Evolutionary conservation across 805 yeast species (phyloP), one percentile per base, ranked within the genome.

Genomic region (Candida ficus): DNA sequence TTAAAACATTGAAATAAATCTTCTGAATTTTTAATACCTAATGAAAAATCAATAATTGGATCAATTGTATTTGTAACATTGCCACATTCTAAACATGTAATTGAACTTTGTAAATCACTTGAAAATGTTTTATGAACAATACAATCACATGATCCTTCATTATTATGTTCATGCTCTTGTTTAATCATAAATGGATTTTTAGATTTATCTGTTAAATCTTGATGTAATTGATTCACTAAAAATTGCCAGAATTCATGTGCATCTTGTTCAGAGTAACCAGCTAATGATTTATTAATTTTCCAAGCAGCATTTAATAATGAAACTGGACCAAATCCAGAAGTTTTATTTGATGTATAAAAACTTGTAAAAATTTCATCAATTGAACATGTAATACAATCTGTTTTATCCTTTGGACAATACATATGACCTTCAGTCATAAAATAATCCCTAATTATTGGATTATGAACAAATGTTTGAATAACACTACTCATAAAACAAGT

Each of bases 161-260:
- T 17, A 4, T 20, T 11, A 16, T 30, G 30, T n/a, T 16, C 30
- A 20, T 25, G 16, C 11, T 26, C 38, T 21, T 22, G 30, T 13
- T 30, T 38, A 3, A 39, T 37, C 30, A 33, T 41, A 30, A 25
- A 33, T 35, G 47, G 47, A 23, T 49, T 45, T 23, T 43, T 38
- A 7, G 29, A 8, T 13, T 49, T 45, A 10, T 45, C 49, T 14
- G 46, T 49, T 21, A 61, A 50, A 27, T 63, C 70, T 29, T 56
- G 53, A 42, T 93, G 99, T 42, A 93, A 62, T 61, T 89, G 95
- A 61, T 91, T 85, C 29, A 91, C 69, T 22, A 91, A 56, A 58
- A 91, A 90, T 58, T 93, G 97, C 83, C 95, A 83, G 62, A 91
- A 93, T 62, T 93, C 99, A 63, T 93, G 99, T 0, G 99, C 98